Evolutionary conservation across 2,329 filamentous ascomycete genomes (phyloP).

Genomic region (Chrysoporthe deuterocubensis): DNA sequence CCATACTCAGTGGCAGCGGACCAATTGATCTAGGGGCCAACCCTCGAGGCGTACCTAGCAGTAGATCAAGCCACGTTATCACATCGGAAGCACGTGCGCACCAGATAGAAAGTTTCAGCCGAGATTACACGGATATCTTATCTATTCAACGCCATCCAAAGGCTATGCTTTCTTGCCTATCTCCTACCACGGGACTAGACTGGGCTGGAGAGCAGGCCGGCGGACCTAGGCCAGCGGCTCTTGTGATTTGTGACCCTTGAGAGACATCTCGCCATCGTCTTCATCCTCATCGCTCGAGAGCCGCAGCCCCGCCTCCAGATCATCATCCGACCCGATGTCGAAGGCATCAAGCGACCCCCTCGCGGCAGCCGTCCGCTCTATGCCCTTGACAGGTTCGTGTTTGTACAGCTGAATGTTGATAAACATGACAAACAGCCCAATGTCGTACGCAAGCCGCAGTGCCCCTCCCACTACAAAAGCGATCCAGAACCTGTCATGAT

Average conservation of each 20-base stretch:
- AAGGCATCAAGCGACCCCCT: slow-evolving; percentile 25
- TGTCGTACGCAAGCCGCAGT: slow-evolving; percentile 58
- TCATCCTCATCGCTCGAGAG: slow-evolving; percentile 19
- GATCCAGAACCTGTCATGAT: slow-evolving; percentile 60
- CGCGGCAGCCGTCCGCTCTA: background rate
- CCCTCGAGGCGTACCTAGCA: background rate
- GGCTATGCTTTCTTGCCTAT: background rate
- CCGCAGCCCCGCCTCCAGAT: slow-evolving; percentile 21
- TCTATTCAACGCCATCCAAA: background rate
- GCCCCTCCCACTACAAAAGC: slow-evolving; percentile 62
- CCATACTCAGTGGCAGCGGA: background rate
- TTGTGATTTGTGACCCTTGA: background rate
- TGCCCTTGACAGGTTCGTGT: slow-evolving; percentile 41
- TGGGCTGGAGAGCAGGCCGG: background rate
- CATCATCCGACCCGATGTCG: slow-evolving; percentile 15
- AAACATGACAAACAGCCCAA: slow-evolving; percentile 59
- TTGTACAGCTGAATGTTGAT: slow-evolving; percentile 59
- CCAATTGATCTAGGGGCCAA: background rate
- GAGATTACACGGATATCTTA: background rate
- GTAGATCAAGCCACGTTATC: background rate
- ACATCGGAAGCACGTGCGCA: background rate
- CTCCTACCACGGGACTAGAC: background rate
- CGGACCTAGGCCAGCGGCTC: slow-evolving; percentile 14
- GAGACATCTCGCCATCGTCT: background rate
- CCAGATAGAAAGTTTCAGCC: background rate